Evolutionary conservation across 2,329 filamentous ascomycete species (phyloP).

Genomic region (Elsinoe batatas): DNA sequence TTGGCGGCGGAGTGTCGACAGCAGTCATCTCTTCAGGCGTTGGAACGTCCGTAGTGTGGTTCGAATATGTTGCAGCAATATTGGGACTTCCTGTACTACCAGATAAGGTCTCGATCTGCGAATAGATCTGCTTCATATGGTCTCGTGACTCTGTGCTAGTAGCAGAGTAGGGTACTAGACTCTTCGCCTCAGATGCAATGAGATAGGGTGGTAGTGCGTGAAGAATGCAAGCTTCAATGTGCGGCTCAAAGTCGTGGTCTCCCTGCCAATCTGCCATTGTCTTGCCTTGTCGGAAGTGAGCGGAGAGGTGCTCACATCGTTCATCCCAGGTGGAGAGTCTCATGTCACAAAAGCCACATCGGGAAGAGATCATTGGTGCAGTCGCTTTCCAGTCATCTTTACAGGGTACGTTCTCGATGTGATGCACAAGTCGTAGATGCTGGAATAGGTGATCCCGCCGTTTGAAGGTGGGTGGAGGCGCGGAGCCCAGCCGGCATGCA

Average conservation of each 20-base stretch:
- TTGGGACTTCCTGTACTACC: neutral
- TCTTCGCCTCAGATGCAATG: constrained; percentile 38
- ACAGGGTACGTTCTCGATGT: constrained; percentile 49
- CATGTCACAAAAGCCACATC: constrained; percentile 45
- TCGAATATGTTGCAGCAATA: neutral
- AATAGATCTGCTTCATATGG: neutral
- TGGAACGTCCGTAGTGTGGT: no score
- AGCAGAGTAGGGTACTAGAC: constrained; percentile 39
- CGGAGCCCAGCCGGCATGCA: constrained; percentile 56
- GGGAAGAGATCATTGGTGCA: constrained; percentile 42
- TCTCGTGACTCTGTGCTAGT: constrained; percentile 21
- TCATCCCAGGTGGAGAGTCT: constrained; percentile 42
- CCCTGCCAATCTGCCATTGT: constrained; percentile 47
- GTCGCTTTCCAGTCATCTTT: constrained; percentile 57
- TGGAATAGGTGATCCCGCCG: constrained; percentile 54
- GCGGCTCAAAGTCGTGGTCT: constrained; percentile 42
- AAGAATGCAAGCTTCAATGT: constrained; percentile 38
- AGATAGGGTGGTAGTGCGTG: constrained; percentile 44
- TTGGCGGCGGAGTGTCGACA: neutral
- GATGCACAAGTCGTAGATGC: constrained; percentile 51
- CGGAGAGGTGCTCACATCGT: constrained; percentile 43
- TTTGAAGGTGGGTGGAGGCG: constrained; percentile 53
- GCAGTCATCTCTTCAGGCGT: no score
- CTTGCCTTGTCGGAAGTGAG: constrained; percentile 45
- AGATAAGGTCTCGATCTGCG: neutral